These are phyloP conservation scores for Cryptococcus sp. DNA, from an alignment of 1,284 basidiomycete genomes.

Conservation along the genomic window DNA sequence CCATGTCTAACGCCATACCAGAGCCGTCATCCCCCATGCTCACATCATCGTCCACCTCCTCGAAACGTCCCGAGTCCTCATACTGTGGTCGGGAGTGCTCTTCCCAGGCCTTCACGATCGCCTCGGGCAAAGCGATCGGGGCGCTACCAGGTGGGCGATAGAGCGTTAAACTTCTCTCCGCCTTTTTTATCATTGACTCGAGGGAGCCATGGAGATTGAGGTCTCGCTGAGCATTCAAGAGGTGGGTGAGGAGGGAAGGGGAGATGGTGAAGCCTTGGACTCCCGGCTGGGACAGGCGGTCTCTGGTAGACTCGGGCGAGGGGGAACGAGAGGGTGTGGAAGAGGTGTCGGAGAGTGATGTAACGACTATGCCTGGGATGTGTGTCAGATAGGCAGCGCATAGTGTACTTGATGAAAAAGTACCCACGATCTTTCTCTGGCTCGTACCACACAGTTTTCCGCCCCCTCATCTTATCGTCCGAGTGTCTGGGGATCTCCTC, in stretches of 20 bases:
- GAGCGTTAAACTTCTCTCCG: slow-evolving; percentile 32
- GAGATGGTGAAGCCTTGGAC: slow-evolving; percentile 41
- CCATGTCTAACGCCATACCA: slow-evolving; percentile 7
- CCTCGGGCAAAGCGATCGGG: slow-evolving; percentile 3
- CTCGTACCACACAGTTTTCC: slow-evolving; percentile 38
- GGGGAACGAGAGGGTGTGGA: slow-evolving; percentile 26
- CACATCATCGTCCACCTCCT: slow-evolving; percentile 33
- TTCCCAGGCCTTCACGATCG: slow-evolving; percentile 27
- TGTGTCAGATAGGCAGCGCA: slow-evolving; percentile 1
- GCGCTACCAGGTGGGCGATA: slow-evolving; percentile 35
- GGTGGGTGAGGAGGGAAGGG: slow-evolving; percentile 44
- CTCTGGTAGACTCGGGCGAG: slow-evolving; percentile 16
- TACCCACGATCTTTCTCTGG: slow-evolving; percentile 41
- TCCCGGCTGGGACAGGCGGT: slow-evolving; percentile 40
- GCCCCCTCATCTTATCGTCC: slow-evolving; percentile 3
- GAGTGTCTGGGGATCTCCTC: slow-evolving; percentile 5
- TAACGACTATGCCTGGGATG: slow-evolving; percentile 39
- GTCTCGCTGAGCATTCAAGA: slow-evolving; percentile 36
- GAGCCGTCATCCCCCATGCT: slow-evolving; percentile 1
- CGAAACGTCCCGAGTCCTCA: slow-evolving; percentile 25
- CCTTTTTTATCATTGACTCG: neutral
- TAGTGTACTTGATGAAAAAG: neutral
- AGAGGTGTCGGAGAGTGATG: slow-evolving; percentile 30
- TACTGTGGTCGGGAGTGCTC: neutral
- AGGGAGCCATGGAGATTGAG: slow-evolving; percentile 6